Base-by-base conservation (phyloP, 345 rosid species). In the Euclidium syriacum region DNA sequence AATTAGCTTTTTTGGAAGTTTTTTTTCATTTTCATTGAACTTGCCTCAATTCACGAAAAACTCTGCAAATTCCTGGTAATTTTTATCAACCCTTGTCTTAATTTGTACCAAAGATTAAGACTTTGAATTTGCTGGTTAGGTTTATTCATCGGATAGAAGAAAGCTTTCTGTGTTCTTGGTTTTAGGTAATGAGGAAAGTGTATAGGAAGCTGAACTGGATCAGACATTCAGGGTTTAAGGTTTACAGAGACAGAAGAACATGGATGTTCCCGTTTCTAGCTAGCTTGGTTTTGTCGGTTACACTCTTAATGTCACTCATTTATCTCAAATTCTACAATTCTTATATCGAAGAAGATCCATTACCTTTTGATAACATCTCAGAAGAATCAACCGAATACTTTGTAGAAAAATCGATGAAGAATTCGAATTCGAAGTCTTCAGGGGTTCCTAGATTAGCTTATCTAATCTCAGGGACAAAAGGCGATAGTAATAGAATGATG, bases 211-310 rank as follows among this genome's bases (percentile, higher is more conserved):
- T 81, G 68, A 64, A 44, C 23, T 72, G 73, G 50, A 58, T 68
- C 61, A 94, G 83, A 76, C 65, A 73, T 77, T 53, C 87, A 30
- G 86, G 80, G 60, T 71, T 71, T 58, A 85, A 87, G 75, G 64
- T 75, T 49, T 87, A 81, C 48, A 71, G 83, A 66, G 91, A 94
- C 65, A 83, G 85, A 58, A 84, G 81, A n/a, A n/a, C n/a, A 77
- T 94, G 99, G 97, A 77, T 85, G 19, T 53, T 85, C 33, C 96
- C 95, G 7, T 94, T 85, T 69, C 67, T 84, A 32, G 84, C 91
- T 1, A 89, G 96, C 84, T 70, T 89, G 68, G 80, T 94, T 3
- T 85, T 84, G 15, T 82, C 83, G 3, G 58, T 85, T 62, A 85
- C 85, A 65, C 77, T 94, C 67, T 56, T 87, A 8, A 41, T 83